Percentiles rank a stretch among this genome's conserved stretches.
Conservation (phyloP, 805 yeast genomes). For the Barnettozyma californica region DNA sequence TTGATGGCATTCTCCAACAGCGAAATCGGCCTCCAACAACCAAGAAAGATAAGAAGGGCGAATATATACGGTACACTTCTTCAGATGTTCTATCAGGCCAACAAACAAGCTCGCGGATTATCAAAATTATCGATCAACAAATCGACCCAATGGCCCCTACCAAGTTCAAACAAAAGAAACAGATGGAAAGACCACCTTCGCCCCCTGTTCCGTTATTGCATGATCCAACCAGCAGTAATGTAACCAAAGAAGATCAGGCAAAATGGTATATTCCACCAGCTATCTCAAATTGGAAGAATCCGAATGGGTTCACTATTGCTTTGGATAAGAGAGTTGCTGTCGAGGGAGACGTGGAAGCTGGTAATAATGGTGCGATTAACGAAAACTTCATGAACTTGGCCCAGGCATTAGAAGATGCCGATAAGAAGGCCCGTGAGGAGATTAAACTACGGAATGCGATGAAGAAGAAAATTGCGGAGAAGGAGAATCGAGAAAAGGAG, state of each 20-base stretch:
- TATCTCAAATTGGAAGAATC: conserved; percentile 93
- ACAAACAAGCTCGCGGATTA: conserved; percentile 35
- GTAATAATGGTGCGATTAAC: conserved; percentile 34
- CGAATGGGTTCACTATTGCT: conserved; percentile 80
- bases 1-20: conserved; percentile 43
- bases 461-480: conserved; percentile 44
- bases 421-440: conserved; percentile 51
- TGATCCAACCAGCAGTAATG: conserved; percentile 36
- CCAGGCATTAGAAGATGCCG: conserved; percentile 69
- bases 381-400: conserved; percentile 59
- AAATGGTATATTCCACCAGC: conserved; percentile 89
- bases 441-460: conserved; percentile 45
- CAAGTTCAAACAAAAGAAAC: conserved; percentile 59
- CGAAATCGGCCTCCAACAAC: conserved; percentile 10
- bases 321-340: conserved; percentile 69
- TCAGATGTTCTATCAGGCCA: conserved; percentile 30
- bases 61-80: conserved; percentile 42
- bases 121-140: conserved; percentile 62
- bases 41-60: conserved; percentile 30
- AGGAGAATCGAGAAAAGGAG: conserved; percentile 45
- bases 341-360: conserved; percentile 34
- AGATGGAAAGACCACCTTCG: conserved; percentile 64
- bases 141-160: conserved; percentile 88
- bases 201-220: conserved; percentile 69
- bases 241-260: conserved; percentile 67